Percentiles rank a stretch among this genome's conserved stretches.
These are phyloP conservation scores for Actinomucor elegans DNA, from an alignment of 371 early-diverging fungal species.

Conservation along the genomic window DNA sequence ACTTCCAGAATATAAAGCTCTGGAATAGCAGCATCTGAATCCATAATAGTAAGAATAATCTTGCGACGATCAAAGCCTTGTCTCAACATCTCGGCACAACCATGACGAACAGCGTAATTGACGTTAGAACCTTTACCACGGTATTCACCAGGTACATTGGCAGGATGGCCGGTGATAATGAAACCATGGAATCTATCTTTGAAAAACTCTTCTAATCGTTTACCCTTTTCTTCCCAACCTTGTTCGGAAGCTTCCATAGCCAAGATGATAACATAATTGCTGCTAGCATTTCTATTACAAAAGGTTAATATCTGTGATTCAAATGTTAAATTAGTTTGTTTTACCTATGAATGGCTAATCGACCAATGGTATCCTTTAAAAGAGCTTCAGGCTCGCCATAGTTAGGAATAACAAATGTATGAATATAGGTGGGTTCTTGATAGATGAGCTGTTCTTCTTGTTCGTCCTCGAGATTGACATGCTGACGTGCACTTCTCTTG, in stretches of 20 bases:
- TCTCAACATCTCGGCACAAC: slow-evolving; percentile 30
- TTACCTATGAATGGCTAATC: slow-evolving; percentile 45
- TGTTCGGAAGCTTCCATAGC: slow-evolving; percentile 81
- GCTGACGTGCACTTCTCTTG: background rate
- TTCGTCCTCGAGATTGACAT: slow-evolving; percentile 12
- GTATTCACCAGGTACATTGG: slow-evolving; percentile 67
- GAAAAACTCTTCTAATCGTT: slow-evolving; percentile 49
- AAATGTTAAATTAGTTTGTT: background rate
- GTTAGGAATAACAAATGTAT: slow-evolving; percentile 66
- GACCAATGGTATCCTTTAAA: slow-evolving; percentile 43
- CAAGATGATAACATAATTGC: slow-evolving; percentile 56
- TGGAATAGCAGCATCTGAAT: slow-evolving; percentile 51
- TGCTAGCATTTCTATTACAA: slow-evolving; percentile 33
- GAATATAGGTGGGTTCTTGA: slow-evolving; percentile 9
- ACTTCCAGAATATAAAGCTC: slow-evolving; percentile 47
- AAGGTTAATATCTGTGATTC: background rate
- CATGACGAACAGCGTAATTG: slow-evolving; percentile 63
- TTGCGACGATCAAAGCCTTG: slow-evolving; percentile 47
- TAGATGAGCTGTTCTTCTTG: slow-evolving; percentile 4
- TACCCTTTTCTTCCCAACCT: slow-evolving; percentile 62
- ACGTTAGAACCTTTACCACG: slow-evolving; percentile 80
- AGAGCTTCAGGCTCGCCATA: slow-evolving; percentile 57
- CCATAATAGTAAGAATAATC: slow-evolving; percentile 63
- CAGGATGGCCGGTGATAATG: slow-evolving; percentile 71
- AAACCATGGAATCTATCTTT: slow-evolving; percentile 46